Percentiles rank a stretch among this genome's conserved stretches.
Conservation (phyloP, 179 eudicot genomes). For the Actinidia chinensis region DNA sequence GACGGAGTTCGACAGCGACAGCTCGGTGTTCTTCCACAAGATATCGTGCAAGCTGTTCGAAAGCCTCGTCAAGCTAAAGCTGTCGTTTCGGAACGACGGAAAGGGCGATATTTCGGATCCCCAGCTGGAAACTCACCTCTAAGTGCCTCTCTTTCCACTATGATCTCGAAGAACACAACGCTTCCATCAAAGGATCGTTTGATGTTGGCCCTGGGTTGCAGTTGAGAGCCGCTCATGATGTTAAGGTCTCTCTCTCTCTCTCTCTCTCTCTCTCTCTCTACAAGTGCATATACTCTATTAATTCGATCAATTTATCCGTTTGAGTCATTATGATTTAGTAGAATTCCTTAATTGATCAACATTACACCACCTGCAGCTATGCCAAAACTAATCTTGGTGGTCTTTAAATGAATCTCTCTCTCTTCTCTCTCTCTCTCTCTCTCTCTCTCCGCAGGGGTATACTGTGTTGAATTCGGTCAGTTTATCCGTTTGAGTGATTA, state of each 20-base stretch:
- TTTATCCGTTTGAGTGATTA: too few relatives aligned
- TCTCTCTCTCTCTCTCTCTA: constrained; percentile 17
- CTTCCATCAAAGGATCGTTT: constrained; percentile 48
- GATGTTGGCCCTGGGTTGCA: constrained; percentile 59
- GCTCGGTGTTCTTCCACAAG: constrained; percentile 59
- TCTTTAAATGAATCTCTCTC: too few relatives aligned
- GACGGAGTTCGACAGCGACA: constrained; percentile 87
- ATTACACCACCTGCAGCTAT: too few relatives aligned
- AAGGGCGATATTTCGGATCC: constrained; percentile 65
- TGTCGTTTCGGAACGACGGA: constrained; percentile 58
- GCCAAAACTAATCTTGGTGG: too few relatives aligned
- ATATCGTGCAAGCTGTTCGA: constrained; percentile 68
- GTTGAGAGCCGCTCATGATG: constrained; percentile 59
- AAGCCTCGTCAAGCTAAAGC: constrained; percentile 73
- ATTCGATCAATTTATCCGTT: neutral
- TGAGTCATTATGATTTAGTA: neutral
- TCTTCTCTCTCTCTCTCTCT: too few relatives aligned
- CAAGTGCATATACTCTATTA: neutral
- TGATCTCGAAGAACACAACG: constrained; percentile 68
- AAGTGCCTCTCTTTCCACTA: constrained; percentile 61
- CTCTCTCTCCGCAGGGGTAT: too few relatives aligned
- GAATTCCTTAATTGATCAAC: too few relatives aligned
- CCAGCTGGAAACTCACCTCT: constrained; percentile 51
- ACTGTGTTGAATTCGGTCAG: too few relatives aligned
- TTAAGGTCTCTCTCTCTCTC: constrained; percentile 50